Evolutionary conservation across 176 grass and related monocot species (phyloP).

Genomic region (Canna indica): DNA sequence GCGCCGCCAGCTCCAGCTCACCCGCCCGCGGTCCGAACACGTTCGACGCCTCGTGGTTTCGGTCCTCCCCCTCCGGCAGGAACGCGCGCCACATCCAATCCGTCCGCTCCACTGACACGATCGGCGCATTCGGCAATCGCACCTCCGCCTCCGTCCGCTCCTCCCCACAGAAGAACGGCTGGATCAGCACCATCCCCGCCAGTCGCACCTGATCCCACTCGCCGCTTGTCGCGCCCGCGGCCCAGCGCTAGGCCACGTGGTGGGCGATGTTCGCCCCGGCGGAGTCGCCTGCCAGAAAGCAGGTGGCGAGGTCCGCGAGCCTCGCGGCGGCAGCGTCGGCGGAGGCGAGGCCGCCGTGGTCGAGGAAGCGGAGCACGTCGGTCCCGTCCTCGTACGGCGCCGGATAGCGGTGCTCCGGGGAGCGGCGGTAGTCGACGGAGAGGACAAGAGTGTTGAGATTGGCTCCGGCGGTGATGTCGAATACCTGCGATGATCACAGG

Average conservation of each 20-base stretch:
- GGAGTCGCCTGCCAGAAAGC: constrained; percentile 76
- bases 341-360: constrained; percentile 14
- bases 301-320: constrained; percentile 26
- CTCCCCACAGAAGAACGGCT: constrained; percentile 86
- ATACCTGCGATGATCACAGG: too few relatives aligned
- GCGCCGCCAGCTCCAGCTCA: constrained; percentile 7
- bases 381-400: constrained; percentile 70
- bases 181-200: constrained; percentile 44
- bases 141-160: constrained; percentile 55
- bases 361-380: constrained; percentile 59
- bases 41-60: constrained; percentile 40
- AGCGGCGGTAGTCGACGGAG: constrained; percentile 76
- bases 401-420: constrained; percentile 58
- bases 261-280: constrained; percentile 72
- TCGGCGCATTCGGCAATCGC: constrained; percentile 37
- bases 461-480: too few relatives aligned
- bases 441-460: too few relatives aligned
- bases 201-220: constrained; percentile 28
- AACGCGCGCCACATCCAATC: constrained; percentile 92
- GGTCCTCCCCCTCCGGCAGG: constrained; percentile 47
- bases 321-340: neutral
- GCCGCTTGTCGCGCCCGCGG: neutral
- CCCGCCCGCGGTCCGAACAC: constrained; percentile 8
- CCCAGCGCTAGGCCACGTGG: constrained; percentile 65
- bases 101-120: constrained; percentile 39